phyloP scores from a whole-genome alignment of 202 grass and related monocot species.

The Zoysia matrella region DNA sequence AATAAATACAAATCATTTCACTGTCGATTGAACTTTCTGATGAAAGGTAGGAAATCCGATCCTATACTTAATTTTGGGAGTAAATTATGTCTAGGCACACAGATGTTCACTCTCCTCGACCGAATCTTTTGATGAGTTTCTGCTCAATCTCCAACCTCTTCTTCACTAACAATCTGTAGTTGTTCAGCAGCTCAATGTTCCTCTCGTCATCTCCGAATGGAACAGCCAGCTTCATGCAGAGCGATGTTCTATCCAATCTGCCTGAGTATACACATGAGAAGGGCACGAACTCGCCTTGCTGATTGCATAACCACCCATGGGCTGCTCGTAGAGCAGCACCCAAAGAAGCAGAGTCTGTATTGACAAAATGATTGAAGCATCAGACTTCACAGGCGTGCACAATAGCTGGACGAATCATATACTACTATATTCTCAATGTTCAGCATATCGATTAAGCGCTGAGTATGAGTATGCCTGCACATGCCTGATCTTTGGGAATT shows the following conservation, averaged over 20 bases:
- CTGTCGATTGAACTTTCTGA: too few species aligned
- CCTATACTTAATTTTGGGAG: neutral
- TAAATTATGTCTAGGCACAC: neutral
- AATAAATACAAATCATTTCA: too few species aligned
- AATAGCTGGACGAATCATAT: neutral
- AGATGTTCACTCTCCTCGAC: slow-evolving; percentile 1
- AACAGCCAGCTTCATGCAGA: slow-evolving; percentile 54
- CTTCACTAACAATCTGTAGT: slow-evolving; percentile 58
- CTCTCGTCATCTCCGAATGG: slow-evolving; percentile 43
- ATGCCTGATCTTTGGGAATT: slow-evolving; percentile 71
- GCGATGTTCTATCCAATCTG: slow-evolving; percentile 51
- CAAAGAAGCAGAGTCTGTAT: slow-evolving; percentile 79
- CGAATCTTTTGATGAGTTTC: slow-evolving; percentile 54
- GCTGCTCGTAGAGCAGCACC: slow-evolving; percentile 86
- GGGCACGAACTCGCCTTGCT: slow-evolving; percentile 58
- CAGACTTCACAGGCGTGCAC: slow-evolving; percentile 5
- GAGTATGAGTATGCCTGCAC: neutral
- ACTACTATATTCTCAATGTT: neutral
- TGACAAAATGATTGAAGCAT: neutral
- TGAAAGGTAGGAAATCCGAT: too few species aligned
- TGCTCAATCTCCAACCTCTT: slow-evolving; percentile 74
- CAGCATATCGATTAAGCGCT: neutral
- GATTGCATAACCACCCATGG: slow-evolving; percentile 85
- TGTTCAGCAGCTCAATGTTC: slow-evolving; percentile 51
- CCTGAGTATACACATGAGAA: slow-evolving; percentile 58